Evolutionary conservation across 1,139 yeast species (phyloP).

Genomic region (Arxiozyma telluris): DNA sequence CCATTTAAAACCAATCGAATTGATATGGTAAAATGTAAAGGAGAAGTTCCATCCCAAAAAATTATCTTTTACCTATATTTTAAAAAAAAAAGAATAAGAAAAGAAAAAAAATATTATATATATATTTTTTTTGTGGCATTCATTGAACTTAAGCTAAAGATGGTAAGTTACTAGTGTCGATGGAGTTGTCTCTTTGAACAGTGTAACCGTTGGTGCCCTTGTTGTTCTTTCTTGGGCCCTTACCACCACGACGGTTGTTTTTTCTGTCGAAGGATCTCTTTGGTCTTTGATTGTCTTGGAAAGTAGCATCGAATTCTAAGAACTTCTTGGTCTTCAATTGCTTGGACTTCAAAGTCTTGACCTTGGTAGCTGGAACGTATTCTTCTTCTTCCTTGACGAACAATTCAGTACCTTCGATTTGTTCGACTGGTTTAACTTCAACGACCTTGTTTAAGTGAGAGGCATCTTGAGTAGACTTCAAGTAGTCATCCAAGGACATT

Average conservation of each 20-base stretch:
- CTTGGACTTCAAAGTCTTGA: slow-evolving; percentile 55
- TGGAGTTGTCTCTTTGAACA: slow-evolving; percentile 24
- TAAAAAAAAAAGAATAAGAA: not conserved
- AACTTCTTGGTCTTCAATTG: slow-evolving; percentile 59
- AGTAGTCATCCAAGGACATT: slow-evolving; percentile 56
- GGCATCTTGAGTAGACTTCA: slow-evolving; percentile 44
- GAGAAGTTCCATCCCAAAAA: slow-evolving; percentile 2
- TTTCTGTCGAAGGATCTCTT: slow-evolving; percentile 22
- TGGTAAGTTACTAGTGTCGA: slow-evolving; percentile 56
- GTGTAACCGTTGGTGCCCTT: slow-evolving; percentile 24
- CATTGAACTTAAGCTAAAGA: slow-evolving; percentile 32
- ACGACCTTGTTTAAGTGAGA: slow-evolving; percentile 38
- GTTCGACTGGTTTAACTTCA: slow-evolving; percentile 37
- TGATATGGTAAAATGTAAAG: not conserved
- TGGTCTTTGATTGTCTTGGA: slow-evolving; percentile 41
- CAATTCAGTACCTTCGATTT: slow-evolving; percentile 42
- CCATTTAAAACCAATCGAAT: not conserved
- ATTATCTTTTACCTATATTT: not conserved
- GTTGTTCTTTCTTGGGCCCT: slow-evolving; percentile 22
- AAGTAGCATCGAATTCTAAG: slow-evolving; percentile 58
- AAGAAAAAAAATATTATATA: too few species aligned
- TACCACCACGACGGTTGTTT: slow-evolving; percentile 33
- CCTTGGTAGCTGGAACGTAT: slow-evolving; percentile 46
- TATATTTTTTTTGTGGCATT: slow-evolving; percentile 2
- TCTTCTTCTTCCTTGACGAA: slow-evolving; percentile 50